Evolutionary conservation across 352 stramenopile genomes (phyloP).

Genomic region (Phytophthora nicotianae): DNA sequence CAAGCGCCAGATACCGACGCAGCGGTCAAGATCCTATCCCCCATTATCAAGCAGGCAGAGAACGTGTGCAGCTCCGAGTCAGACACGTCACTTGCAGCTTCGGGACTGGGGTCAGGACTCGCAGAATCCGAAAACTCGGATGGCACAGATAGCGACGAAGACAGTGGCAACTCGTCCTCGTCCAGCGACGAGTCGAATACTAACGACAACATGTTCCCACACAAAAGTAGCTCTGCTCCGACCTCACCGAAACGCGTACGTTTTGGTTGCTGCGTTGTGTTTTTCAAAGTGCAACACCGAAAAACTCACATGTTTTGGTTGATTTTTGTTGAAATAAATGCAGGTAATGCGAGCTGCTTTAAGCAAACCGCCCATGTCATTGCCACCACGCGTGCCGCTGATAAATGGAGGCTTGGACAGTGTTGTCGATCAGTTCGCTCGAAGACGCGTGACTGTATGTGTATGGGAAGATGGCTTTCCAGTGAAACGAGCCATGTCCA

Average conservation of each 20-base stretch:
- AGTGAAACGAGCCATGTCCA: constrained; percentile 80
- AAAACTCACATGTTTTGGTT: constrained; percentile 11
- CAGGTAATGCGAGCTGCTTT: constrained; percentile 18
- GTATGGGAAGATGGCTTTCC: constrained; percentile 76
- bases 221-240: constrained; percentile 31
- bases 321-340: constrained; percentile 3
- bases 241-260: constrained; percentile 33
- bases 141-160: constrained; percentile 77
- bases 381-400: constrained; percentile 37
- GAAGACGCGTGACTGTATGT: constrained; percentile 74
- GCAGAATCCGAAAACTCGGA: constrained; percentile 82
- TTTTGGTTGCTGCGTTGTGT: constrained; percentile 11
- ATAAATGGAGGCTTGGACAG: constrained; percentile 29
- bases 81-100: constrained; percentile 34
- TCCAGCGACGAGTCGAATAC: constrained; percentile 65
- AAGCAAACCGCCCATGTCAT: constrained; percentile 35
- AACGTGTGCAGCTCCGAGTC: constrained; percentile 22
- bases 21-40: constrained; percentile 65
- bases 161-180: constrained; percentile 75
- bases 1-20: constrained; percentile 61
- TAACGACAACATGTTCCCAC: constrained; percentile 49
- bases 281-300: neutral
- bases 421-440: constrained; percentile 54
- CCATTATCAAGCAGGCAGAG: constrained; percentile 41
- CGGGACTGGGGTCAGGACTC: constrained; percentile 60